Evolutionary conservation across 2,329 filamentous ascomycete genomes (phyloP).

Genomic region (Alternaria hordeiaustralica): DNA sequence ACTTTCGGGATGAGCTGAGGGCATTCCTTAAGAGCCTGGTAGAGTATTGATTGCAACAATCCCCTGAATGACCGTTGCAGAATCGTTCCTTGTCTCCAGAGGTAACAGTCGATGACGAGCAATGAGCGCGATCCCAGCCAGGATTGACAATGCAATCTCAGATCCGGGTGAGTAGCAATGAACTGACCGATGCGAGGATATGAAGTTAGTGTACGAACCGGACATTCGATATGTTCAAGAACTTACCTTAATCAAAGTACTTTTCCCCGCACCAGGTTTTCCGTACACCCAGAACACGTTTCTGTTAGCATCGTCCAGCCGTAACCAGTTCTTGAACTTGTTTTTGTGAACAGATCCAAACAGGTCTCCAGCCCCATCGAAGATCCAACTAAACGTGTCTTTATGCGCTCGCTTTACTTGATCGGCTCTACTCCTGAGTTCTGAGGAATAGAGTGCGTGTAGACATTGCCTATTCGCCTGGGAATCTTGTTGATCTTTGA

Average conservation of each 20-base stretch:
- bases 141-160: neutral
- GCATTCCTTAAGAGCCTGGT: neutral
- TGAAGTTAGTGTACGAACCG: too few relatives aligned
- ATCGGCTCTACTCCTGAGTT: neutral
- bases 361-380: neutral
- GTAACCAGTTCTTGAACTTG: neutral
- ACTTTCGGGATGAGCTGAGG: neutral
- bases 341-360: neutral
- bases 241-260: conserved; percentile 33
- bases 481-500: neutral
- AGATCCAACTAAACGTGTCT: conserved; percentile 2
- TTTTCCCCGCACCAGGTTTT: conserved; percentile 45
- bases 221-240: too few relatives aligned
- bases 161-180: conserved; percentile 6
- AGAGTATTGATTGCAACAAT: neutral
- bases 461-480: conserved; percentile 4
- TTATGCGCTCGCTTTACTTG: conserved; percentile 5
- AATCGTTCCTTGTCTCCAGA: neutral
- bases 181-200: conserved; percentile 16
- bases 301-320: neutral
- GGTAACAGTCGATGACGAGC: neutral
- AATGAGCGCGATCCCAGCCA: neutral
- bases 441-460: conserved; percentile 7
- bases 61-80: neutral
- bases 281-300: conserved; percentile 49